Conservation (phyloP, 768 basidiomycete genomes). For the Mycena vitilis region DNA sequence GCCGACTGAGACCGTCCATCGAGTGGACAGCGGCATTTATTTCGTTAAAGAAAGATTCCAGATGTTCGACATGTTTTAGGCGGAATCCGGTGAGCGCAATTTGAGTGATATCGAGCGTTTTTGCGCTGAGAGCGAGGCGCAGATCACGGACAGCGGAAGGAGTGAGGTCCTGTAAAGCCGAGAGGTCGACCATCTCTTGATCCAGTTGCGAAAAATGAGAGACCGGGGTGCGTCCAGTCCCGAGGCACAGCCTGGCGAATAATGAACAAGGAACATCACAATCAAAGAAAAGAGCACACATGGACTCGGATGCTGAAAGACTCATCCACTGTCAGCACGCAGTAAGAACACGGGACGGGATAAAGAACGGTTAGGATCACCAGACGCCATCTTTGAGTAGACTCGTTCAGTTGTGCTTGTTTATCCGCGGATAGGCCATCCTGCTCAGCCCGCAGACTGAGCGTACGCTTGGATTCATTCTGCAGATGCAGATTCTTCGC, state of each 20-base stretch:
- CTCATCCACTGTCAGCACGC: constrained; percentile 50
- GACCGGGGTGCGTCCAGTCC: constrained; percentile 55
- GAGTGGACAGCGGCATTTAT: constrained; percentile 45
- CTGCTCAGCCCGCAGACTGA: constrained; percentile 43
- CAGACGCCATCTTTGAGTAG: constrained; percentile 51
- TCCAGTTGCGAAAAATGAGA: constrained; percentile 47
- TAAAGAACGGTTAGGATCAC: constrained; percentile 38
- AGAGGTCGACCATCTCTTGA: constrained; percentile 45
- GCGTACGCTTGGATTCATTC: constrained; percentile 48
- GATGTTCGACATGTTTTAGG: constrained; percentile 40
- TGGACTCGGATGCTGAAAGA: constrained; percentile 52
- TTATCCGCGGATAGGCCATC: constrained; percentile 35
- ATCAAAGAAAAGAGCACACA: constrained; percentile 41
- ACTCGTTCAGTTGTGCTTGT: constrained; percentile 46
- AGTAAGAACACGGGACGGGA: constrained; percentile 17
- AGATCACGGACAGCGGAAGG: constrained; percentile 45
- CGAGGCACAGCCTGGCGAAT: constrained; percentile 50
- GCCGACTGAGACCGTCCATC: constrained; percentile 51
- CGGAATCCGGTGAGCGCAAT: constrained; percentile 44
- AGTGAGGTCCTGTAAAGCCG: constrained; percentile 38
- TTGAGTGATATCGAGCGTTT: constrained; percentile 48
- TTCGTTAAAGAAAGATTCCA: constrained; percentile 49
- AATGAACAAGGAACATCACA: neutral
- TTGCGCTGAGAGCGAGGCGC: constrained; percentile 51
- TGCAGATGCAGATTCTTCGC: constrained; percentile 57